Evolutionary conservation across 148 eudicot species (phyloP).

Genomic region (Rhododendron molle): DNA sequence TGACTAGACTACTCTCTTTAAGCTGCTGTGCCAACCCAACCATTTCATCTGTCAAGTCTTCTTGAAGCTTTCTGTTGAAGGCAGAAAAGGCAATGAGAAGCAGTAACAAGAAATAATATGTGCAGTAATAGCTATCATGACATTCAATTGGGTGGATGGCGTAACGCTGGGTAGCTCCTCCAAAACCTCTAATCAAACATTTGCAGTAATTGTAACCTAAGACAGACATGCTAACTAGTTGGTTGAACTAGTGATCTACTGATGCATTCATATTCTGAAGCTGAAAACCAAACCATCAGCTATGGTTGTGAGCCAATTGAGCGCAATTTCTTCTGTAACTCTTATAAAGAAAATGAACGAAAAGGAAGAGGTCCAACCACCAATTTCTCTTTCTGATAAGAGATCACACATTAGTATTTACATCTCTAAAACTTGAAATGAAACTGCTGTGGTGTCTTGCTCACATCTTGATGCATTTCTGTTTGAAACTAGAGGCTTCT

Average conservation of each 20-base stretch:
- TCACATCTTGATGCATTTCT: neutral
- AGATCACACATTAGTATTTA: neutral
- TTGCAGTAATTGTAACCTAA: neutral
- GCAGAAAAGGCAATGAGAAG: constrained; percentile 9
- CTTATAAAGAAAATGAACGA: neutral
- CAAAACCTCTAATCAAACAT: neutral
- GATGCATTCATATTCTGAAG: neutral
- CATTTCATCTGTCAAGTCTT: constrained; percentile 97
- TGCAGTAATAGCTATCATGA: neutral
- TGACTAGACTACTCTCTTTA: constrained; percentile 79
- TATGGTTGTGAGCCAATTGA: neutral
- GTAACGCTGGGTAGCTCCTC: neutral
- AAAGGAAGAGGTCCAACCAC: neutral
- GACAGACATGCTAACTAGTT: neutral
- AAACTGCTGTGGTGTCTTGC: neutral
- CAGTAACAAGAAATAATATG: neutral
- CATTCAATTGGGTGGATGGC: neutral
- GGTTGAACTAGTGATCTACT: neutral
- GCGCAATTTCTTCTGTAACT: neutral
- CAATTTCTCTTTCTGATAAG: neutral
- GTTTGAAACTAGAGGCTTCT: neutral
- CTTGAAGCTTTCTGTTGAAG: constrained; percentile 82
- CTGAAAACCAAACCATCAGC: neutral
- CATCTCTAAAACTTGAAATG: neutral
- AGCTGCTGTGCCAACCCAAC: constrained; percentile 77